phyloP scores from a whole-genome alignment of 192 early-diverging fungal genomes.

The Entrophospora sp. region DNA sequence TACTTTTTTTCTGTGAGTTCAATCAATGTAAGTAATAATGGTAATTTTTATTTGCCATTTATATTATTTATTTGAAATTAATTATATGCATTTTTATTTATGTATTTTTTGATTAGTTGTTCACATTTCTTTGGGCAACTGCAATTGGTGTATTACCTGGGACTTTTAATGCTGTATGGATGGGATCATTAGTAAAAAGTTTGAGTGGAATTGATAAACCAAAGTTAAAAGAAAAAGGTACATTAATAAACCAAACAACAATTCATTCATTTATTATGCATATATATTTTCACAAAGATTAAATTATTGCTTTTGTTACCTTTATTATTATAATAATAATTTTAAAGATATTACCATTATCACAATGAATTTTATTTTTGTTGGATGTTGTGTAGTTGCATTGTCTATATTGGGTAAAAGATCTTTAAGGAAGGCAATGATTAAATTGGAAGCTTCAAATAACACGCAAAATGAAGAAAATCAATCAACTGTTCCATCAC shows the following conservation, averaged over 20 bases:
- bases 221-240: slow-evolving; percentile 25
- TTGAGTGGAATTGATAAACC: slow-evolving; percentile 34
- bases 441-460: slow-evolving; percentile 22
- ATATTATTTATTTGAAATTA: not conserved
- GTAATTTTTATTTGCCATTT: too few species aligned
- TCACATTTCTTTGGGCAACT: slow-evolving; percentile 37
- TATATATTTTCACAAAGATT: not conserved
- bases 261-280: not conserved
- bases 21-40: slow-evolving; percentile 23
- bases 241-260: not conserved
- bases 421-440: slow-evolving; percentile 32
- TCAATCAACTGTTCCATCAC: slow-evolving; percentile 5
- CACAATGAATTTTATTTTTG: slow-evolving; percentile 34
- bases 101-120: slow-evolving; percentile 7
- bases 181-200: slow-evolving; percentile 33
- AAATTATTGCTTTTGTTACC: not conserved
- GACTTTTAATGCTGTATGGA: slow-evolving; percentile 38
- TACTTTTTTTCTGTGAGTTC: slow-evolving; percentile 39
- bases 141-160: slow-evolving; percentile 34
- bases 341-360: slow-evolving; percentile 33
- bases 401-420: slow-evolving; percentile 36
- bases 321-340: too few species aligned
- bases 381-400: slow-evolving; percentile 28
- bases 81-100: not conserved
- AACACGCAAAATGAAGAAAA: slow-evolving; percentile 19